Percentiles rank a stretch among this genome's conserved stretches.
phyloP scores from a whole-genome alignment of 192 early-diverging fungal species.

The Gamsiella multidivaricata region DNA sequence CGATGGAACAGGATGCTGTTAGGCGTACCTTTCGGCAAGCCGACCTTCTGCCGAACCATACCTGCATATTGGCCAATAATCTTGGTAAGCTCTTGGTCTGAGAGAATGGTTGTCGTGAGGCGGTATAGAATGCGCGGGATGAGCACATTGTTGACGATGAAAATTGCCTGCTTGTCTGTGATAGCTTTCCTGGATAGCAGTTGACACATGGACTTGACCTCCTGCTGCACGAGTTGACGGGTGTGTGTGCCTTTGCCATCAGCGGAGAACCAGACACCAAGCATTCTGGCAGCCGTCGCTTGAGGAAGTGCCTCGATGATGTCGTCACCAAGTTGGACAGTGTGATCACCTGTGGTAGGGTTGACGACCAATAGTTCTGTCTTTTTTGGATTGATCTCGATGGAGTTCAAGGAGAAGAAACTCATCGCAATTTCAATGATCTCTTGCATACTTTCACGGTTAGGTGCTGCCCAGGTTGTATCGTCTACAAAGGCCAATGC shows the following conservation, averaged over 20 bases:
- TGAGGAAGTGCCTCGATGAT: neutral
- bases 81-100: neutral
- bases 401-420: slow-evolving; percentile 15
- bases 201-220: neutral
- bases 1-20: slow-evolving; percentile 22
- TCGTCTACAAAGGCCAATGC: slow-evolving; percentile 19
- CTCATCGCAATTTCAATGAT: neutral
- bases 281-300: neutral
- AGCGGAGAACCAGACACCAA: slow-evolving; percentile 17
- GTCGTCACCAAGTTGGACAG: neutral
- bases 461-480: neutral
- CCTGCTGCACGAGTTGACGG: neutral
- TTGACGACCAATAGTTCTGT: slow-evolving; percentile 22
- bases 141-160: slow-evolving; percentile 37
- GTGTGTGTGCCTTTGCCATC: slow-evolving; percentile 5
- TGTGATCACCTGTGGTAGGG: neutral
- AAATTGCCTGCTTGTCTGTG: slow-evolving; percentile 29
- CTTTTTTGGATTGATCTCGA: slow-evolving; percentile 40
- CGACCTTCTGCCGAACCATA: neutral
- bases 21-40: neutral
- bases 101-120: slow-evolving; percentile 1
- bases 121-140: slow-evolving; percentile 26
- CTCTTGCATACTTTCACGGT: neutral
- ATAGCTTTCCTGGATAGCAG: slow-evolving; percentile 3
- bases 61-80: slow-evolving; percentile 9